Conservation (phyloP, 2,329 filamentous ascomycete genomes). For the Cladosporium austrohemisphaericum region DNA sequence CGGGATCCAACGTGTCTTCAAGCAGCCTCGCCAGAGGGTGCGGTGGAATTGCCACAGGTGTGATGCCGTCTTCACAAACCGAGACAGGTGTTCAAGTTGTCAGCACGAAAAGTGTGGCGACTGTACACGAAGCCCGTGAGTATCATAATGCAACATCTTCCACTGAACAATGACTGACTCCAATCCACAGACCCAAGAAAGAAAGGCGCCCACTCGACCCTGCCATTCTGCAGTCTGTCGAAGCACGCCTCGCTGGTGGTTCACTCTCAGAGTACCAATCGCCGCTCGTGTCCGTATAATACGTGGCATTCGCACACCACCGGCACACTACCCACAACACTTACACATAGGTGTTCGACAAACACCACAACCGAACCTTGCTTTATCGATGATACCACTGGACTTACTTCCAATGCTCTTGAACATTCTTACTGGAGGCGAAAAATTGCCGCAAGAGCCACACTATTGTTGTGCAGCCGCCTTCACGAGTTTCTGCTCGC, state of each 20-base stretch:
- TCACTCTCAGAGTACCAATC: background rate
- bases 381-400: constrained; percentile 2
- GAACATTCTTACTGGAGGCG: too few relatives aligned
- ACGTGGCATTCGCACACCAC: background rate
- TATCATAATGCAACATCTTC: constrained; percentile 12
- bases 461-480: too few relatives aligned
- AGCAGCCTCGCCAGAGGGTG: constrained; percentile 43
- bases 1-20: constrained; percentile 37
- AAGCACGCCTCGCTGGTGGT: constrained; percentile 33
- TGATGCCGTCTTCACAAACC: constrained; percentile 55
- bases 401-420: too few relatives aligned
- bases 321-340: background rate
- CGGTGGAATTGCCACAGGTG: constrained; percentile 60
- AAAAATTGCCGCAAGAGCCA: too few relatives aligned
- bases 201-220: constrained; percentile 61
- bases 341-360: background rate
- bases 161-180: constrained; percentile 3
- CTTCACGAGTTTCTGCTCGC: too few relatives aligned
- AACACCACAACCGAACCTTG: background rate
- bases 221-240: constrained; percentile 55
- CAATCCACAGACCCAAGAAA: constrained; percentile 50
- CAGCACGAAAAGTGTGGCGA: constrained; percentile 56
- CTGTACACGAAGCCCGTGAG: constrained; percentile 54
- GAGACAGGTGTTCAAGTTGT: constrained; percentile 58
- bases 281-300: constrained; percentile 4